Conservation (phyloP, 176 grass and related monocot genomes). For the Avena eriantha region DNA sequence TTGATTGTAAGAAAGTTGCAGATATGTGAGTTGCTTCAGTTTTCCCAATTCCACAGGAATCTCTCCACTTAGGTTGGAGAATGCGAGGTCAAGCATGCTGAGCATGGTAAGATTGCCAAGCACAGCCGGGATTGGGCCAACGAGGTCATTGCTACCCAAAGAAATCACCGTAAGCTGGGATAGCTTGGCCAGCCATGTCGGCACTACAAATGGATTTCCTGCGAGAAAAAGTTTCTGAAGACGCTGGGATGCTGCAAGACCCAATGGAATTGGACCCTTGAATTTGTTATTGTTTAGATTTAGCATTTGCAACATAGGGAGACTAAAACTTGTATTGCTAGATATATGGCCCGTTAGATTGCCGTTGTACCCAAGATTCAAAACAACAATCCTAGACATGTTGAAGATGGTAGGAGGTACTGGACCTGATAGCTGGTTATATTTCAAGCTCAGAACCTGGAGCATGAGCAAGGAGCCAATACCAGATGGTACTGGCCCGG, state of each 20-base stretch:
- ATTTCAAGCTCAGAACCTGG: not conserved
- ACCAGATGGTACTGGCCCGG: not conserved
- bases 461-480: constrained; percentile 11
- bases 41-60: not conserved
- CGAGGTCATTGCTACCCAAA: not conserved
- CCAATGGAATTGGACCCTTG: not conserved
- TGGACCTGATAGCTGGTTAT: not conserved
- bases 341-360: not conserved
- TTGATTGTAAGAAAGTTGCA: not conserved
- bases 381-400: not conserved
- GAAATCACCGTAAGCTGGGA: not conserved
- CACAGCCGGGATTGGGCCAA: not conserved
- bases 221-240: accelerated
- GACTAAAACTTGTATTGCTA: no score
- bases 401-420: not conserved
- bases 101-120: constrained; percentile 16
- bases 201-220: not conserved
- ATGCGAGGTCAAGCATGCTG: not conserved
- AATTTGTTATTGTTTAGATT: accelerated
- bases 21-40: not conserved
- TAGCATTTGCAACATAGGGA: not conserved
- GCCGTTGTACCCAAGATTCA: not conserved
- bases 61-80: not conserved
- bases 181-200: constrained; percentile 8
- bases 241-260: not conserved